Base-by-base conservation (phyloP, 2,329 filamentous ascomycete species). In the Xylaria polymorpha region DNA sequence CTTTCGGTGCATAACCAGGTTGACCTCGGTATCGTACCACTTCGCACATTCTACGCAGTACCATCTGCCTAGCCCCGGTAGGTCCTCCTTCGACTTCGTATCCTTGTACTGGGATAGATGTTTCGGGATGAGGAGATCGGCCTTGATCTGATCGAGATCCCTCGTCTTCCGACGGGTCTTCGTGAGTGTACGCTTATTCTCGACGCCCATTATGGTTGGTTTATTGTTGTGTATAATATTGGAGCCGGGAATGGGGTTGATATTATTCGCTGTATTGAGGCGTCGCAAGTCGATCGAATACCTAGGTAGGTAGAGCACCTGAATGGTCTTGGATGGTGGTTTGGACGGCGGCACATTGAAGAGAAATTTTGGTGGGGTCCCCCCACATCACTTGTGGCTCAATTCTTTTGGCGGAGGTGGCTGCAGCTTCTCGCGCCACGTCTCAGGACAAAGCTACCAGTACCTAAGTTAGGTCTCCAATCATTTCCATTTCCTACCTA, bases 41-140 rank as follows among this genome's bases (percentile, higher is more conserved):
- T 97, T 98, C 71, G 96, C 92, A 81, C 96, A 99, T 81, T 97
- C 92, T 18, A 92, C 85, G 81, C 96, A 99, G 81, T 98, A 98
- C 79, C 91, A 91, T 75, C 89, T 86, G 32, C 96, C 96, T 58
- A 98, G 85, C 0, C 90, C 95, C 3, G 96, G 96, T 43, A 98
- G 86, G 77, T 98, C 96, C 79, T 98, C 95, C 25, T 87, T 83
- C 6, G 91, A 89, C 78, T 97, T 97, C 51, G 90, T 88, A 59
- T 90, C 87, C 79, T 94, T 92, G 85, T 91, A 94, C 73, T 93
- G 88, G 56, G 89, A 83, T 41, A 99, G 88, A 78, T 98, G 94
- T 79, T 91, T 92, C 22, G 93, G 87, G 39, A 91, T 92, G 72
- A 86, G 84, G 66, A 98, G 82, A 80, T 99, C 96, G 73, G 90